Evolutionary conservation across 1,139 yeast genomes (phyloP), one percentile per base, ranked within the genome.

Genomic region (Lodderomyces metapsilosis): DNA sequence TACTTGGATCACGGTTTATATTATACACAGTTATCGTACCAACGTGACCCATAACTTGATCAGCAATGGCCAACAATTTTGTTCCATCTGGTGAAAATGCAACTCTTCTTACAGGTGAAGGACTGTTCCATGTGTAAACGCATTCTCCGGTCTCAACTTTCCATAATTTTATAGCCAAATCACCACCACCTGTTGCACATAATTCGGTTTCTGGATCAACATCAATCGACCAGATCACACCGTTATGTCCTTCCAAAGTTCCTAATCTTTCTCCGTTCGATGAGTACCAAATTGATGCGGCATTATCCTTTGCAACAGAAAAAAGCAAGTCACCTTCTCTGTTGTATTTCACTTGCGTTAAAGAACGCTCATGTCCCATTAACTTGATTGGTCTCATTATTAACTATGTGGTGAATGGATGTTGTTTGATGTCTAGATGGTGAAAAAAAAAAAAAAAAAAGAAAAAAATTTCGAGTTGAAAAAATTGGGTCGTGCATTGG

Each of bases 251-350:
- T 47, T 79, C 82, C 53, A 88, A 80, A 45, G 99, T 92, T 40
- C 98, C 99, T 47, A 94, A 69, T 66, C 98, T 82, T 69, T 94
- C 98, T 55, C 99, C 99, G 62, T 91, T 92, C 51, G 87, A 84
- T 21, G 97, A 80, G 66, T 79, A 92, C 98, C 98, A 94, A 49
- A 91, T 85, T 43, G 89, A 83, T n/a, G 92, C 94, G 38, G 73
- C 62, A 56, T 79, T 79, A 77, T 91, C 98, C 66, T 94, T 89
- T 55, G 97, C 91, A 35, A 88, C 92, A 9, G 97, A 83, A 64
- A 94, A 86, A 48, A 94, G 77, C 54, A 94, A 71, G 64, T 94
- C 99, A 39, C 99, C 99, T 58, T 94, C 98, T 52, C 82, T 78
- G 76, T 91, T 92, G 72, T 83, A 92, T 62, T 87, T 91, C 53